Evolutionary conservation across 495 filamentous ascomycete species (phyloP).

Genomic region (Cercophora samala): DNA sequence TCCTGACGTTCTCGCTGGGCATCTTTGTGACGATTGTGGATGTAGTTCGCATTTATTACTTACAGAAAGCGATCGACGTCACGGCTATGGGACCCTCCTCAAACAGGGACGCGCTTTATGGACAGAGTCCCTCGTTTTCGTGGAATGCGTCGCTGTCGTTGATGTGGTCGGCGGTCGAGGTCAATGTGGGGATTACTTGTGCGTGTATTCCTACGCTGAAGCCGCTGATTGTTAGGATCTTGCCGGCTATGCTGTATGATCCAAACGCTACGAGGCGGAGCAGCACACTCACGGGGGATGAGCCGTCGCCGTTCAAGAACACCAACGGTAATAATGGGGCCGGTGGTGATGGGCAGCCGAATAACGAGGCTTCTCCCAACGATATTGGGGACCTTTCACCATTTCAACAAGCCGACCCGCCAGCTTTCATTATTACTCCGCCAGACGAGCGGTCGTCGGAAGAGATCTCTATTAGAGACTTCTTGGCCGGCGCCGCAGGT

Average conservation of each 20-base stretch:
- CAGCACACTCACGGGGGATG: conserved; percentile 16
- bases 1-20: conserved; percentile 78
- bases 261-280: conserved; percentile 34
- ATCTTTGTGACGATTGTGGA: conserved; percentile 85
- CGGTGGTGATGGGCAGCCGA: background rate
- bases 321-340: conserved; percentile 2
- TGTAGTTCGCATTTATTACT: conserved; percentile 83
- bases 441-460: conserved; percentile 8
- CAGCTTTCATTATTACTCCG: background rate
- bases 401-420: background rate
- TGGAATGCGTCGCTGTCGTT: conserved; percentile 80
- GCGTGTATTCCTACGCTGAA: conserved; percentile 87
- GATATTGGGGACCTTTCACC: background rate
- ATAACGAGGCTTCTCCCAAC: background rate
- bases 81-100: conserved; percentile 27
- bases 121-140: conserved; percentile 42
- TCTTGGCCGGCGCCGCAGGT: background rate
- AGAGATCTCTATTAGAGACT: conserved; percentile 14
- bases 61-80: conserved; percentile 63
- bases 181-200: conserved; percentile 84
- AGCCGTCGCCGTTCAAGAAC: background rate
- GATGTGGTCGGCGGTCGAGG: conserved; percentile 91
- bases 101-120: conserved; percentile 33
- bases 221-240: conserved; percentile 70
- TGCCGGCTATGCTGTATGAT: conserved; percentile 66